A percentile compares a stretch with the other conserved stretches of the same genome.
phyloP scores from a whole-genome alignment of 371 early-diverging fungal species.

The Mortierella sp. region DNA sequence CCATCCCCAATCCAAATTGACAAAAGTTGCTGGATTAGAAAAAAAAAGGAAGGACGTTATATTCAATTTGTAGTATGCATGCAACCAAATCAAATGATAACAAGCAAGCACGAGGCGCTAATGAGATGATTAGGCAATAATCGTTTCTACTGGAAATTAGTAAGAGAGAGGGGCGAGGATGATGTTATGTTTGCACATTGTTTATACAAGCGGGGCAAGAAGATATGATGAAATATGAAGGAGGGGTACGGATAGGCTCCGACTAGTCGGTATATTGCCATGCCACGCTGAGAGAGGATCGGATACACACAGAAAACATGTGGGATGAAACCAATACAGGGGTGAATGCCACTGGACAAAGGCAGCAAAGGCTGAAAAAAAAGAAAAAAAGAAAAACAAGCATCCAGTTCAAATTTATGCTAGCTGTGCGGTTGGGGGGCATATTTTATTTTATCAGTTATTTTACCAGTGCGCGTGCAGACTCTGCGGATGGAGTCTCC shows the following conservation, averaged over 20 bases:
- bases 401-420: neutral
- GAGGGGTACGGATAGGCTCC: neutral
- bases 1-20: neutral
- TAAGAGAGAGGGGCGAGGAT: neutral
- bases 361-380: neutral
- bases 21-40: neutral
- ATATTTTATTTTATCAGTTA: neutral
- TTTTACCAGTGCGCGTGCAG: constrained; percentile 48
- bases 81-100: neutral
- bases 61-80: neutral
- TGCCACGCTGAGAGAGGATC: constrained; percentile 20
- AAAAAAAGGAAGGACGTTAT: neutral
- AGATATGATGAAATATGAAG: neutral
- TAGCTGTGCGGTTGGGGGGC: no score
- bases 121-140: constrained; percentile 11
- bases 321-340: constrained; percentile 25
- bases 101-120: constrained; percentile 5
- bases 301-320: neutral
- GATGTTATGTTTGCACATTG: neutral
- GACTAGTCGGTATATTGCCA: neutral
- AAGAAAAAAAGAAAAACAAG: neutral
- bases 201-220: neutral
- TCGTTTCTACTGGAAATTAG: neutral
- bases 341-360: neutral
- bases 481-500: constrained; percentile 26